Conservation (phyloP, 2,329 filamentous ascomycete genomes). For the Xylariaceae sp. region DNA sequence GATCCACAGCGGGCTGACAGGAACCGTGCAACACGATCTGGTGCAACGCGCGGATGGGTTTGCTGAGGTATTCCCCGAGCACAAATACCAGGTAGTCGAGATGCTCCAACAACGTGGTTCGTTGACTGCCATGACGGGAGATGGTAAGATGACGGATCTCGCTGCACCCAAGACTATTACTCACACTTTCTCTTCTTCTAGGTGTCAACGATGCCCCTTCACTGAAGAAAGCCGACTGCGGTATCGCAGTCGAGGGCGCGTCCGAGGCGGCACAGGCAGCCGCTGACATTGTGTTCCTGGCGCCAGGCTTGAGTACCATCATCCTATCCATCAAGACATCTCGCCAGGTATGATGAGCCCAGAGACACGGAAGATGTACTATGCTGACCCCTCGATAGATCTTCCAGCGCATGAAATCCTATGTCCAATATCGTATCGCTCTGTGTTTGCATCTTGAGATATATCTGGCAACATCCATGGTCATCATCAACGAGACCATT, state of each 20-base stretch:
- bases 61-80: conserved; percentile 72
- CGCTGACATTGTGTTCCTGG: conserved; percentile 72
- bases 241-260: conserved; percentile 70
- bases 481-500: conserved; percentile 77
- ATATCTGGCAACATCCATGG: conserved; percentile 75
- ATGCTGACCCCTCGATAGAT: conserved; percentile 44
- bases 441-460: conserved; percentile 72
- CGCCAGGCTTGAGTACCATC: conserved; percentile 68
- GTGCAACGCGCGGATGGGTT: conserved; percentile 73
- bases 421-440: conserved; percentile 75
- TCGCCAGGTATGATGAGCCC: conserved; percentile 41
- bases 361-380: neutral
- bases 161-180: conserved; percentile 2
- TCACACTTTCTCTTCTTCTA: conserved; percentile 2
- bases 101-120: conserved; percentile 73
- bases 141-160: conserved; percentile 39
- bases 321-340: conserved; percentile 72
- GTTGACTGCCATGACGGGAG: conserved; percentile 73
- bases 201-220: conserved; percentile 72
- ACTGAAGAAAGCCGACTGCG: conserved; percentile 71
- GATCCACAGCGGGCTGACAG: conserved; percentile 71
- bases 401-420: conserved; percentile 76
- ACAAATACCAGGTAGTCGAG: conserved; percentile 75
- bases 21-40: conserved; percentile 71
- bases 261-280: conserved; percentile 71